Evolutionary conservation across 73 alveolate genomes (phyloP).

Genomic region (Paramecium caudatum): DNA sequence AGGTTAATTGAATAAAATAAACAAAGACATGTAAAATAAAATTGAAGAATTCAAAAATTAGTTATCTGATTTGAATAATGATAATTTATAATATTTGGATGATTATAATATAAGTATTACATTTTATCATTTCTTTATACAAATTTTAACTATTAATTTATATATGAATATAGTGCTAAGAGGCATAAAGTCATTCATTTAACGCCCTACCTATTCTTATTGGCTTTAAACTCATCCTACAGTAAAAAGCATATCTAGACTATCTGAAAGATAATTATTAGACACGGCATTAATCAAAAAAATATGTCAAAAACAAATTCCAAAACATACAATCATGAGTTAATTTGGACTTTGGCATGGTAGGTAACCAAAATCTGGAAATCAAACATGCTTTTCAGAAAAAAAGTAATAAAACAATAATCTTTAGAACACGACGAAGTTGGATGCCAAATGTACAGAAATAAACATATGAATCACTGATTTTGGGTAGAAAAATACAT

Average conservation of each 20-base stretch:
- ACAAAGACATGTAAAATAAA: too few relatives aligned
- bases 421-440: slow-evolving; percentile 66
- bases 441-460: slow-evolving; percentile 75
- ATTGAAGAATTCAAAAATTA: too few relatives aligned
- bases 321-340: slow-evolving; percentile 71
- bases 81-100: too few relatives aligned
- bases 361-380: slow-evolving; percentile 74
- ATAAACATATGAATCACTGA: slow-evolving; percentile 39
- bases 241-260: slow-evolving; percentile 11
- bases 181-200: background rate
- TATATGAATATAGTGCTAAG: slow-evolving; percentile 27
- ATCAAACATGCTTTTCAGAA: slow-evolving; percentile 75
- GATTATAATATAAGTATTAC: too few relatives aligned
- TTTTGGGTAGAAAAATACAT: slow-evolving; percentile 61
- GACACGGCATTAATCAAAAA: slow-evolving; percentile 40
- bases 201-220: background rate
- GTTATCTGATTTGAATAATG: too few relatives aligned
- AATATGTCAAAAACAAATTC: slow-evolving; percentile 49
- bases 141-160: too few relatives aligned
- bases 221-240: slow-evolving; percentile 23
- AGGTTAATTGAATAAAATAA: too few relatives aligned
- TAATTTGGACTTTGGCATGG: slow-evolving; percentile 75
- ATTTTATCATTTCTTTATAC: too few relatives aligned
- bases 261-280: slow-evolving; percentile 2
- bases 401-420: slow-evolving; percentile 44